Percentiles rank a stretch among this genome's conserved stretches.
phyloP scores from a whole-genome alignment of 2,329 filamentous ascomycete genomes.

The Penicillium olsonii region DNA sequence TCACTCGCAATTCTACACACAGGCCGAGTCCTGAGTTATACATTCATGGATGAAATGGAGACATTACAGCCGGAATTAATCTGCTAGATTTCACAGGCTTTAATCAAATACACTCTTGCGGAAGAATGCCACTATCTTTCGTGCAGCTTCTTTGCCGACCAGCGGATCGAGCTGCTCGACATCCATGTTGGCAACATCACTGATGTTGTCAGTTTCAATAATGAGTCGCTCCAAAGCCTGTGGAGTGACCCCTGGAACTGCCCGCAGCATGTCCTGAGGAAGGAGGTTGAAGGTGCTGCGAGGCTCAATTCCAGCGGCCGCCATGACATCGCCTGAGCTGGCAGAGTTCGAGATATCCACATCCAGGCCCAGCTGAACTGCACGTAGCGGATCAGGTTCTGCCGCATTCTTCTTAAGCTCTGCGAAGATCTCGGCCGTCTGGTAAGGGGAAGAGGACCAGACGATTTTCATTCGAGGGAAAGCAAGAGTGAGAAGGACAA shows the following conservation, averaged over 20 bases:
- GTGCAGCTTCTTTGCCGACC: slow-evolving; percentile 75
- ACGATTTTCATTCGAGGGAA: slow-evolving; percentile 89
- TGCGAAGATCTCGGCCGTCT: slow-evolving; percentile 96
- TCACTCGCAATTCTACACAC: too few species aligned
- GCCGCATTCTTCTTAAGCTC: slow-evolving; percentile 85
- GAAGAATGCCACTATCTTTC: slow-evolving; percentile 80
- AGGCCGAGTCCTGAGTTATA: too few species aligned
- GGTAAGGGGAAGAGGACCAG: slow-evolving; percentile 90
- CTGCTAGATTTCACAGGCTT: too few species aligned
- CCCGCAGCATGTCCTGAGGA: slow-evolving; percentile 85
- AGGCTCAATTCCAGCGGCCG: slow-evolving; percentile 55
- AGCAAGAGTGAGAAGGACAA: slow-evolving; percentile 87
- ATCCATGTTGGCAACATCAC: slow-evolving; percentile 84
- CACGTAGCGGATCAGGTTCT: slow-evolving; percentile 87
- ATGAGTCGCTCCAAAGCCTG: slow-evolving; percentile 75
- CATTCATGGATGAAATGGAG: too few species aligned
- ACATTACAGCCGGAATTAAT: too few species aligned
- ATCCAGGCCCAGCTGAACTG: slow-evolving; percentile 79
- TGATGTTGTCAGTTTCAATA: slow-evolving; percentile 71
- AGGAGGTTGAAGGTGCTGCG: slow-evolving; percentile 78
- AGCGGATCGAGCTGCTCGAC: slow-evolving; percentile 69
- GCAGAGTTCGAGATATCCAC: slow-evolving; percentile 43
- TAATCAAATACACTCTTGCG: slow-evolving; percentile 62
- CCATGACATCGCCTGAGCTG: slow-evolving; percentile 53
- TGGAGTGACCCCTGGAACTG: slow-evolving; percentile 79